Base-by-base conservation (phyloP, 2,329 filamentous ascomycete genomes). In the Elsinoe arachidis region DNA sequence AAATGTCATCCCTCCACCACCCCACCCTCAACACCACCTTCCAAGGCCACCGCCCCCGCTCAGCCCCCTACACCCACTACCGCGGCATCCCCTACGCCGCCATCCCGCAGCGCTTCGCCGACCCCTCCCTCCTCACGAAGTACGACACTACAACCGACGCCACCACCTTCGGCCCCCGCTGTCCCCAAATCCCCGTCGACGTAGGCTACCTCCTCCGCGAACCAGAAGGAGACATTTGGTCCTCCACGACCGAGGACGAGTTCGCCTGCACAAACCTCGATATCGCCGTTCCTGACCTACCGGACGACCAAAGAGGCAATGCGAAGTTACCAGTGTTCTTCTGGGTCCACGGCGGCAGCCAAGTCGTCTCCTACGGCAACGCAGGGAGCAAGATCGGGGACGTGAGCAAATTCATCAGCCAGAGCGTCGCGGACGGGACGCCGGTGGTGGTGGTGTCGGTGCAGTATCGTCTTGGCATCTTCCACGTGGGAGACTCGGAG, bases 321-420 rank as follows among this genome's bases (percentile, higher is more conserved):
- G 46, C 23, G 0, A 56, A 59, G 1, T 54, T 75, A 0, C 75
- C 75, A 1, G 74, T 78, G 10, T 49, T 76, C 7, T 59, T 77
- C 10, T 78, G 75, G 73, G 74, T 78, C 14, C 72, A 78, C 59
- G 76, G 75, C 68, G 75, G 75, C 9, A 76, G 73, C 2, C 75
- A 77, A 51, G 66, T 72, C 1, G 68, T 76, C 5, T 75, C 74
- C 0, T 77, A 75, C 58, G 74, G 72, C 34, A 73, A 69, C 15
- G 70, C 69, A 19, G 69, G 71, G 2, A 74, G 73, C 0, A 68
- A 69, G 4, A 66, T 76, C 14, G 76, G 75, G 14, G 57, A 61
- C 41, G 43, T 56, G 19, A 34, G 14, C 0, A 52, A 41, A 30
- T 35, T 61, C 17, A 58, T 59, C 3, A 39, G 33, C 63, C 68